Evolutionary conservation across 768 basidiomycete genomes (phyloP), one percentile per base, ranked within the genome.

Genomic region (Suillus luteus): DNA sequence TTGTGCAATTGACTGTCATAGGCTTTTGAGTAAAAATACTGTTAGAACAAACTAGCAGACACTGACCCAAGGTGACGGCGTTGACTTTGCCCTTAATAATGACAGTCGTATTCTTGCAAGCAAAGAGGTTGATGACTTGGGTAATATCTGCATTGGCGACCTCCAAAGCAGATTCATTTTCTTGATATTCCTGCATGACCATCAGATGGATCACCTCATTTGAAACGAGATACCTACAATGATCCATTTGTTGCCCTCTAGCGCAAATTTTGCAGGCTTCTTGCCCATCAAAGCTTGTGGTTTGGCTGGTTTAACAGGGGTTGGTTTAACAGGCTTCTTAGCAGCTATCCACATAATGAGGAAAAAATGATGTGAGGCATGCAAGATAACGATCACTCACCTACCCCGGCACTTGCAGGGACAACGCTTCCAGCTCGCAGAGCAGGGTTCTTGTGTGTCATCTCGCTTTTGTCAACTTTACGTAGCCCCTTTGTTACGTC

Each of bases 401-500:
- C 58, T 60, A 78, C 72, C 1, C 77, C 71, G 55, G 65, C 1
- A 41, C 62, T 44, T n/a, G 68, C 82, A 72, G 82, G 87, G 69
- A 81, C 92, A 27, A 77, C 76, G 40, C 79, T 76, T 15, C 79
- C 66, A 17, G 81, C 85, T 37, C 97, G 80, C 43, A 99, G 78
- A 11, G 87, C 84, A 0, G 97, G 96, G 71, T 99, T 99, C 83
- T 99, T 99, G 81, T 99, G 97, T 3, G 95, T 98, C 95, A 96
- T 96, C 75, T 98, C 91, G 66, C 92, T 95, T 81, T 88, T 91
- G 73, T 95, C 93, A 35, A 99, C 97, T 75, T 97, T 98, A 68
- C 91, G 88, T 69, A 99, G 76, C 12, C 92, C 89, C 72, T 91
- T 92, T 7, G 96, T 99, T 40, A 99, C 89, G 5, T 90, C 88